phyloP scores from a whole-genome alignment of 345 rosid species.

The Moricandia arvensis region DNA sequence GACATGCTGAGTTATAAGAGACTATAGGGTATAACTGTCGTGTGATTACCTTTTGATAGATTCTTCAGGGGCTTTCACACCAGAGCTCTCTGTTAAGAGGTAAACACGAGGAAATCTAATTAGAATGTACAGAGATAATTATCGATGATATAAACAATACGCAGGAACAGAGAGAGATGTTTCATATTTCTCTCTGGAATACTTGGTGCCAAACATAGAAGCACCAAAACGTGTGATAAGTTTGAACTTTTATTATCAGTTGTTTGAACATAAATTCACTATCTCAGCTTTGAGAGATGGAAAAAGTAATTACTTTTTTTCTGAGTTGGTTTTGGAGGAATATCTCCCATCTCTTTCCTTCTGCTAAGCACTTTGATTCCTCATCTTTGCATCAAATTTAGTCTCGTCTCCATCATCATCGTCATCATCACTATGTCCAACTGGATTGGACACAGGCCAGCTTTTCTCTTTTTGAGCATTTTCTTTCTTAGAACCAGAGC shows the following conservation, averaged over 20 bases:
- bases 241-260: neutral
- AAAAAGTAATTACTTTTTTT: slow-evolving; percentile 46
- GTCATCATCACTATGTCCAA: slow-evolving; percentile 33
- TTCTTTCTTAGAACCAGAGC: slow-evolving; percentile 70
- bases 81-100: slow-evolving; percentile 51
- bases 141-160: neutral
- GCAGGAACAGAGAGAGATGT: slow-evolving; percentile 15
- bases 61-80: slow-evolving; percentile 39
- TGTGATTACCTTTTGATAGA: slow-evolving; percentile 53
- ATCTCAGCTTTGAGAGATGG: too few relatives aligned
- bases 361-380: slow-evolving; percentile 65
- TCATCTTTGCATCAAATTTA: slow-evolving; percentile 86
- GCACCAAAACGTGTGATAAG: neutral
- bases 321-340: slow-evolving; percentile 47
- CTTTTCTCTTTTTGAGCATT: slow-evolving; percentile 44
- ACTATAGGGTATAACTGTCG: neutral
- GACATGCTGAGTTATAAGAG: neutral
- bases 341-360: slow-evolving; percentile 63
- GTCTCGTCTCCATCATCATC: slow-evolving; percentile 60
- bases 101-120: slow-evolving; percentile 12
- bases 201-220: slow-evolving; percentile 5
- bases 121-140: slow-evolving; percentile 26
- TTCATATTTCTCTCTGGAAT: neutral
- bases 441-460: slow-evolving; percentile 38
- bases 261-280: too few relatives aligned